Percentiles rank a stretch among this genome's conserved stretches.
phyloP scores from a whole-genome alignment of 352 stramenopile genomes.

The Globisporangium yorkense region DNA sequence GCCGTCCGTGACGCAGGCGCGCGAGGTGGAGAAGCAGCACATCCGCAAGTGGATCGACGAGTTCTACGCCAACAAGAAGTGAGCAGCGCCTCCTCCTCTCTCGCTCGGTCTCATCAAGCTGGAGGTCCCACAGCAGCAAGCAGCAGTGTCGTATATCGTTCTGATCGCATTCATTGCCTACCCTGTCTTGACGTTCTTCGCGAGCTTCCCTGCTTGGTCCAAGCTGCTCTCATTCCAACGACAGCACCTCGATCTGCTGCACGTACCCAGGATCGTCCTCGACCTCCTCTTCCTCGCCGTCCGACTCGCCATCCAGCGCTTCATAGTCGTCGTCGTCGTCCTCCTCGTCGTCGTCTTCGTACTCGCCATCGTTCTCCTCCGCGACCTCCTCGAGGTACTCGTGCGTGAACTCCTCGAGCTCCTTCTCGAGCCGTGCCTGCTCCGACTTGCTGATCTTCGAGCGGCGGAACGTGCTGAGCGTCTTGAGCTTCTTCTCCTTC shows the following conservation, averaged over 20 bases:
- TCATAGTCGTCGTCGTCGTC: constrained; percentile 13
- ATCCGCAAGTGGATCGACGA: constrained; percentile 51
- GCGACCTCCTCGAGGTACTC: constrained; percentile 56
- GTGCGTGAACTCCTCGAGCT: constrained; percentile 56
- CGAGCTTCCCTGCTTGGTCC: no score
- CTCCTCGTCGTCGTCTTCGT: constrained; percentile 16
- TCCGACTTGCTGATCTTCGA: constrained; percentile 53
- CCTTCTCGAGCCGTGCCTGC: constrained; percentile 33
- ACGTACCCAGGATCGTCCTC: constrained; percentile 17
- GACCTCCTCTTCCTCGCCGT: constrained; percentile 8
- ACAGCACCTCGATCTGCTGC: constrained; percentile 11
- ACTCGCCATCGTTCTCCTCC: constrained; percentile 24
- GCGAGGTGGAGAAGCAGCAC: constrained; percentile 39
- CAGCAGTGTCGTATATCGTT: neutral
- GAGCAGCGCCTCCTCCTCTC: neutral
- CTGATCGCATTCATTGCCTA: no score
- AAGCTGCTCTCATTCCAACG: neutral
- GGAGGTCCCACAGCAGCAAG: neutral
- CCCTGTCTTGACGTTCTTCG: no score
- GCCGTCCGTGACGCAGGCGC: constrained; percentile 23
- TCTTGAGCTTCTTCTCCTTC: constrained; percentile 50
- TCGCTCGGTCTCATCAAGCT: no score
- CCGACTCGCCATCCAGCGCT: no score
- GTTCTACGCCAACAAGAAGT: constrained; percentile 17
- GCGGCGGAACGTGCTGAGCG: constrained; percentile 25